phyloP scores from a whole-genome alignment of 176 grass and related monocot genomes.

The Typha latifolia region DNA sequence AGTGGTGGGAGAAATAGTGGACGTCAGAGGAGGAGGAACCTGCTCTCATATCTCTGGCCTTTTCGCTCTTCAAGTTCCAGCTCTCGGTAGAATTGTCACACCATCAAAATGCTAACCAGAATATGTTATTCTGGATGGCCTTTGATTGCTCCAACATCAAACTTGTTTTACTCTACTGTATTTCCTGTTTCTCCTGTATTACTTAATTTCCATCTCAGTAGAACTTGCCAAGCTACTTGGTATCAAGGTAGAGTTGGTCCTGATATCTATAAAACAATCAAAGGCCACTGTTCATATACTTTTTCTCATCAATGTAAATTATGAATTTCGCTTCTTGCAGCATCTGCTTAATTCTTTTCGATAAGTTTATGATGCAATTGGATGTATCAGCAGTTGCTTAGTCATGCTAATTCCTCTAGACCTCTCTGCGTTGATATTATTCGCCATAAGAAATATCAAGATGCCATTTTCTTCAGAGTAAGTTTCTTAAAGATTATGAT shows the following conservation, averaged over 20 bases:
- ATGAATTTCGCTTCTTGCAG: conserved; percentile 24
- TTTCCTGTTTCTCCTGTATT: neutral
- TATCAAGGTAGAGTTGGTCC: neutral
- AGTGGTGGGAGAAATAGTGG: conserved; percentile 34
- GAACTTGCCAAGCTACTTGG: neutral
- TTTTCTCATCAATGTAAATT: neutral
- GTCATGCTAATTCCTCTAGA: no score
- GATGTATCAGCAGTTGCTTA: no score
- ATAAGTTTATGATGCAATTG: no score
- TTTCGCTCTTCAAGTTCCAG: conserved; percentile 70
- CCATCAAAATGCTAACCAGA: neutral
- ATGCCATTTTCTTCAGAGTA: no score
- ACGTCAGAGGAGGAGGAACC: conserved; percentile 53
- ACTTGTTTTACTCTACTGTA: neutral
- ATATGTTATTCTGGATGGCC: neutral
- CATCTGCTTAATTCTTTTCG: no score
- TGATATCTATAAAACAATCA: neutral
- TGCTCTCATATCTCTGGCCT: conserved; percentile 71
- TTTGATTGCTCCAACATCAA: neutral
- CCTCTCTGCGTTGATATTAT: no score
- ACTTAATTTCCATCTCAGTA: neutral
- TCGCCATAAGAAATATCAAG: no score
- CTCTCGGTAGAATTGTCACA: conserved; percentile 44
- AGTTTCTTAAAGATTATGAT: no score
- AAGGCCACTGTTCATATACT: neutral